A percentile compares a stretch with the other conserved stretches of the same genome.
Evolutionary conservation across 2,329 filamentous ascomycete genomes (phyloP).

Genomic region (Pyrenophora tritici-repentis): DNA sequence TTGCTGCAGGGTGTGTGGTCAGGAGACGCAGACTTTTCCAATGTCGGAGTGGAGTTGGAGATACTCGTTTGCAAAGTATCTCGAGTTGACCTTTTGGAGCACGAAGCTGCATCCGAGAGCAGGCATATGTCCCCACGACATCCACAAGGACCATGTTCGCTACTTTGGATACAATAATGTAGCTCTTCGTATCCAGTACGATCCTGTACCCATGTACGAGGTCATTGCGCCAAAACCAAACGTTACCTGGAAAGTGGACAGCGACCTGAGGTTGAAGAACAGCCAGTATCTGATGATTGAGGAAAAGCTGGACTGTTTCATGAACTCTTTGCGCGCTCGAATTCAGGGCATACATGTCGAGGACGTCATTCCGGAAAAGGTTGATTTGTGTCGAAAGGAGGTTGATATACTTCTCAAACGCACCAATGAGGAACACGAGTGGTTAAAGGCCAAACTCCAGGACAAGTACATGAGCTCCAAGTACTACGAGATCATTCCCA

Average conservation of each 20-base stretch:
- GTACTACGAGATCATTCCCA: slow-evolving; percentile 94
- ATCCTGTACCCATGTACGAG: slow-evolving; percentile 88
- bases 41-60: slow-evolving; percentile 98
- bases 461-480: slow-evolving; percentile 90
- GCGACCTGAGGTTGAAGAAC: slow-evolving; percentile 90
- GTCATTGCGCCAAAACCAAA: slow-evolving; percentile 88
- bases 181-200: slow-evolving; percentile 87
- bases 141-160: slow-evolving; percentile 87
- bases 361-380: slow-evolving; percentile 85
- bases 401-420: slow-evolving; percentile 78
- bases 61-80: slow-evolving; percentile 97
- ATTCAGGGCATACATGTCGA: slow-evolving; percentile 89
- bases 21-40: slow-evolving; percentile 83
- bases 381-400: slow-evolving; percentile 78
- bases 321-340: slow-evolving; percentile 80
- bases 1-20: slow-evolving; percentile 87
- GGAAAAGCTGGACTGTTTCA: slow-evolving; percentile 82
- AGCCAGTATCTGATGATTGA: slow-evolving; percentile 83
- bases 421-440: slow-evolving; percentile 80
- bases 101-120: slow-evolving; percentile 75
- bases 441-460: slow-evolving; percentile 77
- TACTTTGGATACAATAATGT: slow-evolving; percentile 91
- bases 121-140: slow-evolving; percentile 83
- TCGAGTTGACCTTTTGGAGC: slow-evolving; percentile 98
- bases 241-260: slow-evolving; percentile 97